Base-by-base conservation (phyloP, 306 rosid species). In the Ormosia semicastrata region DNA sequence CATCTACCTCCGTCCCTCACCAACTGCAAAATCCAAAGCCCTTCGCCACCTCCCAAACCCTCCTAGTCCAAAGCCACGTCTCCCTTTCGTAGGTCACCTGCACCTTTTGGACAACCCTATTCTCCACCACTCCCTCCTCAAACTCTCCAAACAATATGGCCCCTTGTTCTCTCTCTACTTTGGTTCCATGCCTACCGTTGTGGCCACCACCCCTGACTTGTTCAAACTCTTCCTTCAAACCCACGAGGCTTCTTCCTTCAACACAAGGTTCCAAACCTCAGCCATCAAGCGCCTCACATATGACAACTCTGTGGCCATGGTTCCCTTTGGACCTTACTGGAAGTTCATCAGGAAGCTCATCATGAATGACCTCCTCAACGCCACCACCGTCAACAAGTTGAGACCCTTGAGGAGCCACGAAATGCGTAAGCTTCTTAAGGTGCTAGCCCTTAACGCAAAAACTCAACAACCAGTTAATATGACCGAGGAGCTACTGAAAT, bases 251-350 rank as follows among this genome's bases (percentile, higher is more conserved):
- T 10, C 71, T 58, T 78, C 82, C 8, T 85, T 89, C 81, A 62
- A 50, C 68, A 60, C 85, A 2, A 78, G 76, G 29, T 6, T n/a
- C 8, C 76, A 66, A 15, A 58, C 88, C 44, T 59, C 75, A 0
- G 89, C 87, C 11, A 65, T 85, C 0, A 2, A 17, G 4, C 83
- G 47, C 2, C 79, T 89, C 2, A 85, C 91, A 1, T 78, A 89
- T 14, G 63, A 83, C 7, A 74, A 80, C 29, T 81, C 89, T 0
- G 71, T 87, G 0, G 86, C 89, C 33, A 87, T 85, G 75, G 82
- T 78, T 11, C 91, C 93, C 50, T 75, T 75, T 3, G 89, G 83
- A 17, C 87, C 85, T 3, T 85, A 85, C 50, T 85, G 87, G 88
- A 87, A 83, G 69, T 87, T 87, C 69, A 79, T 85, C 3, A 71